phyloP scores from a whole-genome alignment of 345 rosid species.

The Sapria himalayana region DNA sequence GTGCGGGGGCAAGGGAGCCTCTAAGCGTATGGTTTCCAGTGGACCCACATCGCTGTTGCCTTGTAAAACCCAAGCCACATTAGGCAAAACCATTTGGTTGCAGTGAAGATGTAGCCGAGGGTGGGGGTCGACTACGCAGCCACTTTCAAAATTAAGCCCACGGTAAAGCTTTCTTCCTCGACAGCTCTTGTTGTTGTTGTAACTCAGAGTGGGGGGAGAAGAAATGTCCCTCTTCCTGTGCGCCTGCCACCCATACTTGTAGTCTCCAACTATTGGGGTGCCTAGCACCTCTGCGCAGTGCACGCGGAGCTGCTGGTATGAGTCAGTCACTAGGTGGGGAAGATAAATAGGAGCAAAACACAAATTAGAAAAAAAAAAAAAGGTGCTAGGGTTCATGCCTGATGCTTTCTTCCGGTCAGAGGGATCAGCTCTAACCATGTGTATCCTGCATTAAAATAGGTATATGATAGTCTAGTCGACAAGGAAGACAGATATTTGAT shows the following conservation, averaged over 20 bases:
- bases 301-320: constrained; percentile 78
- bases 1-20: constrained; percentile 64
- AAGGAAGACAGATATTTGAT: no score
- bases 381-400: constrained; percentile 21
- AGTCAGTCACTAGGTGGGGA: constrained; percentile 5
- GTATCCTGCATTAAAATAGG: constrained; percentile 32
- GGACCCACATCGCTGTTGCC: constrained; percentile 26
- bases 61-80: constrained; percentile 38
- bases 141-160: constrained; percentile 48
- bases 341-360: constrained; percentile 2
- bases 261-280: constrained; percentile 88
- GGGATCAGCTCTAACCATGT: constrained; percentile 83
- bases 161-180: constrained; percentile 24
- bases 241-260: constrained; percentile 76
- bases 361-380: constrained; percentile 1
- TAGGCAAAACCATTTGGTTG: constrained; percentile 48
- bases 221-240: constrained; percentile 30
- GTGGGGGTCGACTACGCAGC: constrained; percentile 40
- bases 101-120: constrained; percentile 87
- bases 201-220: constrained; percentile 8
- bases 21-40: constrained; percentile 28
- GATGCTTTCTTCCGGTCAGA: constrained; percentile 90
- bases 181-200: constrained; percentile 3
- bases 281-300: constrained; percentile 89
- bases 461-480: no score